These are phyloP conservation scores for Hypoxylon sp. DNA, from an alignment of 2,329 filamentous ascomycete genomes.

Conservation along the genomic window DNA sequence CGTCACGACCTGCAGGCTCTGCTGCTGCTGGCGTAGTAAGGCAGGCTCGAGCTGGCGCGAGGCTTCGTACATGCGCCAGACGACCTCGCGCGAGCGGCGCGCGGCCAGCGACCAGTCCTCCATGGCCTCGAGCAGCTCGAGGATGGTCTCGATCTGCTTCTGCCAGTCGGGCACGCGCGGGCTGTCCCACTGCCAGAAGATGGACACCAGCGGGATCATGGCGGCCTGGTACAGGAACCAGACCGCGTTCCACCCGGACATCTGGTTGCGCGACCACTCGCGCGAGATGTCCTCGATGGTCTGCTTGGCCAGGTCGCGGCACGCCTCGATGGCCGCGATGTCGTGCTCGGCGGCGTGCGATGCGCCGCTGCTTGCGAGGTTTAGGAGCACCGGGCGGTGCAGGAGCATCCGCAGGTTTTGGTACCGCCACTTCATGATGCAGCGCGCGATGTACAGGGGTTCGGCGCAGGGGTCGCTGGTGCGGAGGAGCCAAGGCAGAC, in stretches of 20 bases:
- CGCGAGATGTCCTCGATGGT: constrained; percentile 80
- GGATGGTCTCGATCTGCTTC: constrained; percentile 70
- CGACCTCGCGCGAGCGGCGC: constrained; percentile 73
- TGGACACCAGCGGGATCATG: constrained; percentile 82
- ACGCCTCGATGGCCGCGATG: constrained; percentile 76
- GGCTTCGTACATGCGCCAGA: constrained; percentile 75
- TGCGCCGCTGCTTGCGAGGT: constrained; percentile 70
- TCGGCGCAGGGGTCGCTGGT: constrained; percentile 78
- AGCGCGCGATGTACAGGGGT: constrained; percentile 77
- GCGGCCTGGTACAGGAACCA: constrained; percentile 87
- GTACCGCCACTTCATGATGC: constrained; percentile 87
- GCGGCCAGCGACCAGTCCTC: constrained; percentile 76
- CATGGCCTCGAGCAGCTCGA: constrained; percentile 74
- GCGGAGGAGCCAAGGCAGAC: constrained; percentile 75
- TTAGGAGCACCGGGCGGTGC: constrained; percentile 79
- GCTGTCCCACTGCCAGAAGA: constrained; percentile 76
- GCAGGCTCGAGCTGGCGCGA: constrained; percentile 59
- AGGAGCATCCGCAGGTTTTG: constrained; percentile 83
- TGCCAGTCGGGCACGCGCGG: constrained; percentile 67
- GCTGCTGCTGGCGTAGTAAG: constrained; percentile 48
- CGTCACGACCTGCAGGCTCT: constrained; percentile 54
- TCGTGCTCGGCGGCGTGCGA: constrained; percentile 72
- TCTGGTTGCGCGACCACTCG: constrained; percentile 80
- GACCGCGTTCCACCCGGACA: constrained; percentile 84
- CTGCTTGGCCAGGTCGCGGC: constrained; percentile 76